These are phyloP conservation scores for Ceriops decandra DNA, from an alignment of 345 rosid genomes.

Conservation along the genomic window DNA sequence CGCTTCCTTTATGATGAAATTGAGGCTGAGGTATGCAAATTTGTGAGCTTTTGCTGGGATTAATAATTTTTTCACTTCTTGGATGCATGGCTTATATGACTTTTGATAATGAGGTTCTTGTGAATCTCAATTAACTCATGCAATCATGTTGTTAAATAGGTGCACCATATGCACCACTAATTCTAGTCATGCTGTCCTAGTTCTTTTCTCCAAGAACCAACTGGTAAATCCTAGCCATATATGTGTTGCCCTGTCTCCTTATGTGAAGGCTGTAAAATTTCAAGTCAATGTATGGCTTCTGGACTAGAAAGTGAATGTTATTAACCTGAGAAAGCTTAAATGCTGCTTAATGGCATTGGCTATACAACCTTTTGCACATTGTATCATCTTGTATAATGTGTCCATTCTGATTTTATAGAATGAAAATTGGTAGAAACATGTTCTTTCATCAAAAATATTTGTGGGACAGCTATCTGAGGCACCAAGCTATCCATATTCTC, in stretches of 20 bases:
- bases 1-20: slow-evolving; percentile 98
- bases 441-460: too few relatives aligned
- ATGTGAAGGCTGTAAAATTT: too few relatives aligned
- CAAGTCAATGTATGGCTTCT: too few relatives aligned
- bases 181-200: not conserved
- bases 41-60: slow-evolving; percentile 1
- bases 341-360: not conserved
- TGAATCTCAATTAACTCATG: not conserved
- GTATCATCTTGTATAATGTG: not conserved
- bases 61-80: slow-evolving; percentile 9
- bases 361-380: not conserved
- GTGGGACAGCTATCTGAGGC: too few relatives aligned
- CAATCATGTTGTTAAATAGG: slow-evolving; percentile 2
- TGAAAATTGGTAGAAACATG: too few relatives aligned
- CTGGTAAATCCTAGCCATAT: not conserved
- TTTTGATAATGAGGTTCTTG: too few relatives aligned
- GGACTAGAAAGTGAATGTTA: not conserved
- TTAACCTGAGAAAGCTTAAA: not conserved
- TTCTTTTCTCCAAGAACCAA: not conserved
- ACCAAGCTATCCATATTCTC: too few relatives aligned
- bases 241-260: too few relatives aligned
- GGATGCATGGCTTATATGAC: not conserved
- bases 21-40: slow-evolving; percentile 83
- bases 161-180: not conserved
- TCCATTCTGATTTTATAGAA: too few relatives aligned